These are phyloP conservation scores for Fusarium tanahbumbuense DNA, from an alignment of 2,329 filamentous ascomycete genomes.

Conservation along the genomic window DNA sequence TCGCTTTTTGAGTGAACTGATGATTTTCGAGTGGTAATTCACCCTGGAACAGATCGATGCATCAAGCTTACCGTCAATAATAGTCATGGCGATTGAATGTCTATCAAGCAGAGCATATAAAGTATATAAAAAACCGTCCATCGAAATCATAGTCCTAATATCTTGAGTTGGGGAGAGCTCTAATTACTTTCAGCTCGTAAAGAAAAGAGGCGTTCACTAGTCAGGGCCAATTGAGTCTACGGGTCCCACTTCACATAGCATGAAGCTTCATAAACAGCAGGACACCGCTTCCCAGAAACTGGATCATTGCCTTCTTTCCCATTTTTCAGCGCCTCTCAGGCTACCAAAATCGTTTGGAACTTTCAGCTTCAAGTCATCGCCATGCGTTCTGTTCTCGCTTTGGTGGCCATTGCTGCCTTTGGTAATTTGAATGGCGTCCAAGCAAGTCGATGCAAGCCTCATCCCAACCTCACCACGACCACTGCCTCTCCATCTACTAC, in stretches of 20 bases:
- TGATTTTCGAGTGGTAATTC: no score
- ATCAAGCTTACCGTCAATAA: no score
- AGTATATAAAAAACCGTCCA: no score
- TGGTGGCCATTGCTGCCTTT: neutral
- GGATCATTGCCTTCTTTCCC: neutral
- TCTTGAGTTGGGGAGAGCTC: no score
- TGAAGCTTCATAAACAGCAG: neutral
- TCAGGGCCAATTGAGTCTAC: neutral
- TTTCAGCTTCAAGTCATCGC: fast-evolving
- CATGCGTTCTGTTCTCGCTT: constrained; percentile 10
- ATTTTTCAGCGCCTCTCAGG: no score
- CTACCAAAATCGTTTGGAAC: no score
- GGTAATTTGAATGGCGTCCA: neutral
- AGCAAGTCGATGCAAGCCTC: constrained; percentile 9
- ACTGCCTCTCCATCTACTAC: neutral
- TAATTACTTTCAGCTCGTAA: neutral
- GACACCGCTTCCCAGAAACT: neutral
- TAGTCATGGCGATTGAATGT: no score
- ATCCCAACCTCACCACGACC: neutral
- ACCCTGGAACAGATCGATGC: no score
- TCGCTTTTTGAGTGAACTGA: no score
- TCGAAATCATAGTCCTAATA: no score
- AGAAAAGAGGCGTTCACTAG: neutral
- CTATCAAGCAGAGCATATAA: no score
- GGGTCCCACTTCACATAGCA: neutral